Evolutionary conservation across 1,139 yeast species (phyloP).

Genomic region (Zygosaccharomyces pseudobailii): DNA sequence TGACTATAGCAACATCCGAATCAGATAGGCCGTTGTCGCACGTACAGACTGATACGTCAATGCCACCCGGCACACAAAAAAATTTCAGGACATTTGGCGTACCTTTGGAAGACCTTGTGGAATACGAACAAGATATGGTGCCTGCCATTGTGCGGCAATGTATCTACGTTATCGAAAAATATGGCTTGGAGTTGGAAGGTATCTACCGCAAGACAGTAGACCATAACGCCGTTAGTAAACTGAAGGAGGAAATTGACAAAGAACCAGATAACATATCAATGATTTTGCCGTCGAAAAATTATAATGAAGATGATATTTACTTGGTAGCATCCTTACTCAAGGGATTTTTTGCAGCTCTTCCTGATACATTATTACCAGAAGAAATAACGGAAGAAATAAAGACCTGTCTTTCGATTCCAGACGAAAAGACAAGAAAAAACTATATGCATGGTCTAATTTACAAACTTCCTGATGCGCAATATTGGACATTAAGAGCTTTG

Average conservation of each 20-base stretch:
- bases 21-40: constrained; percentile 33
- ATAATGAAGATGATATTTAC: constrained; percentile 68
- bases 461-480: constrained; percentile 89
- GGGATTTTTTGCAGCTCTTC: constrained; percentile 60
- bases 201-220: constrained; percentile 85
- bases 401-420: constrained; percentile 68
- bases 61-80: constrained; percentile 37
- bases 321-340: constrained; percentile 69
- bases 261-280: constrained; percentile 67
- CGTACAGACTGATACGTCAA: constrained; percentile 32
- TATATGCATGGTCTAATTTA: constrained; percentile 83
- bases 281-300: constrained; percentile 46
- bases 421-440: constrained; percentile 54
- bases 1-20: constrained; percentile 23
- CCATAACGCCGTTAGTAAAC: constrained; percentile 63
- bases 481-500: constrained; percentile 81
- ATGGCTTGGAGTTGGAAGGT: constrained; percentile 84
- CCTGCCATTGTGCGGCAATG: constrained; percentile 90
- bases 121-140: constrained; percentile 83
- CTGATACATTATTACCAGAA: constrained; percentile 63
- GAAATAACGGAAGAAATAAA: constrained; percentile 56
- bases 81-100: constrained; percentile 71
- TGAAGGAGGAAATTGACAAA: constrained; percentile 67
- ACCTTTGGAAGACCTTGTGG: constrained; percentile 68
- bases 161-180: constrained; percentile 75